phyloP scores from a whole-genome alignment of 2,329 filamentous ascomycete species.

The Lomentospora prolificans region DNA sequence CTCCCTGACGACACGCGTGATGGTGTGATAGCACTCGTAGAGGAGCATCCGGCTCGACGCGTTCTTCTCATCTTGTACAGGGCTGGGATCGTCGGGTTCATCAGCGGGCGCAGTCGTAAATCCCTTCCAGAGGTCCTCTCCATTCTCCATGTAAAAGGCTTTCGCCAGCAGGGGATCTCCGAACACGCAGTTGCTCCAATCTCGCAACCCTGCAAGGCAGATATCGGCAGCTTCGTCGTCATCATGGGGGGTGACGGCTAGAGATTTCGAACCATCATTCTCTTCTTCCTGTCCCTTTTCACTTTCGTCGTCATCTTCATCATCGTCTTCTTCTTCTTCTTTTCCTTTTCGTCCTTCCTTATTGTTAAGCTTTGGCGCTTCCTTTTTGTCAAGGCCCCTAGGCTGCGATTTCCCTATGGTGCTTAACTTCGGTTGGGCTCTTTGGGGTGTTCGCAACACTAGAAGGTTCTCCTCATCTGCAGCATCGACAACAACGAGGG shows the following conservation, averaged over 20 bases:
- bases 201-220: conserved; percentile 39
- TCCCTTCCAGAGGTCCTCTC: conserved; percentile 35
- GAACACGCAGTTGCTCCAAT: conserved; percentile 51
- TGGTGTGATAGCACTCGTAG: conserved; percentile 49
- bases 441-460: conserved; percentile 22
- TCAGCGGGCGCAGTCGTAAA: conserved; percentile 24
- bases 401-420: no score
- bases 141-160: conserved; percentile 35
- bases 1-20: conserved; percentile 40
- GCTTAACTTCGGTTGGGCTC: no score
- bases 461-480: conserved; percentile 40
- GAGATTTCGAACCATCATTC: not conserved
- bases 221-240: conserved; percentile 16
- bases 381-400: no score
- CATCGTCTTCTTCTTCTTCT: conserved; percentile 7
- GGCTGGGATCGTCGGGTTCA: conserved; percentile 10
- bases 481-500: conserved; percentile 45
- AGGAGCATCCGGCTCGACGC: conserved; percentile 38
- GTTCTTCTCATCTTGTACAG: conserved; percentile 34
- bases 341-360: not conserved
- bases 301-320: conserved; percentile 4
- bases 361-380: not conserved
- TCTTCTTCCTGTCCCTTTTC: not conserved
- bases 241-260: not conserved
- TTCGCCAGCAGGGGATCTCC: conserved; percentile 48